A percentile compares a stretch with the other conserved stretches of the same genome.
Evolutionary conservation across 2,329 filamentous ascomycete species (phyloP).

Genomic region (Blastomyces silverae): DNA sequence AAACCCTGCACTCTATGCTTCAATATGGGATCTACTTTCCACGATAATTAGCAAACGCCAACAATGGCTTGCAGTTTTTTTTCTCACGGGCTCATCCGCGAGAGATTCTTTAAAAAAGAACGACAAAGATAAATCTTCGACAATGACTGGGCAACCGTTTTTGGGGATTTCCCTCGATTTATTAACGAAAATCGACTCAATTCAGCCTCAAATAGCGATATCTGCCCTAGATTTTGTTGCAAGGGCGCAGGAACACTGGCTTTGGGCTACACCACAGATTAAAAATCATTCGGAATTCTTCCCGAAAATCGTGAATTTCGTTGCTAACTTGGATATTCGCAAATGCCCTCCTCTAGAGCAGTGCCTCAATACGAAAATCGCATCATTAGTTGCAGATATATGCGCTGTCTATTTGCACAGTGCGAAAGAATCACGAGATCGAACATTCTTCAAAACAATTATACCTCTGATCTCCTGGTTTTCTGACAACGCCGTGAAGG

Average conservation of each 20-base stretch:
- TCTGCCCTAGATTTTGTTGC: slow-evolving; percentile 81
- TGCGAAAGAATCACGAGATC: slow-evolving; percentile 66
- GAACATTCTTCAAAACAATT: slow-evolving; percentile 61
- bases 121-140: slow-evolving; percentile 45
- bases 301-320: slow-evolving; percentile 61
- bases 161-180: slow-evolving; percentile 66
- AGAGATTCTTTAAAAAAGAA: slow-evolving; percentile 59
- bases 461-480: slow-evolving; percentile 72
- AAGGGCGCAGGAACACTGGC: slow-evolving; percentile 87
- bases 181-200: slow-evolving; percentile 57
- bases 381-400: slow-evolving; percentile 77
- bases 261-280: slow-evolving; percentile 80
- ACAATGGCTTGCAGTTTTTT: slow-evolving; percentile 90
- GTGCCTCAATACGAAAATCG: slow-evolving; percentile 61
- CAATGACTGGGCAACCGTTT: slow-evolving; percentile 56
- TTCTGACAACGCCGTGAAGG: slow-evolving; percentile 65
- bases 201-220: slow-evolving; percentile 60
- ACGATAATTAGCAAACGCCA: slow-evolving; percentile 82
- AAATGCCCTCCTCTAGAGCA: slow-evolving; percentile 42
- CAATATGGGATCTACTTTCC: slow-evolving; percentile 79
- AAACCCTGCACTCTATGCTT: slow-evolving; percentile 55
- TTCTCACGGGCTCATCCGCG: slow-evolving; percentile 81
- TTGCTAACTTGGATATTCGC: slow-evolving; percentile 53
- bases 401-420: slow-evolving; percentile 87
- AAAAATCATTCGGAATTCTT: slow-evolving; percentile 69